Evolutionary conservation across 306 rosid species (phyloP).

Genomic region (Cercis canadensis): DNA sequence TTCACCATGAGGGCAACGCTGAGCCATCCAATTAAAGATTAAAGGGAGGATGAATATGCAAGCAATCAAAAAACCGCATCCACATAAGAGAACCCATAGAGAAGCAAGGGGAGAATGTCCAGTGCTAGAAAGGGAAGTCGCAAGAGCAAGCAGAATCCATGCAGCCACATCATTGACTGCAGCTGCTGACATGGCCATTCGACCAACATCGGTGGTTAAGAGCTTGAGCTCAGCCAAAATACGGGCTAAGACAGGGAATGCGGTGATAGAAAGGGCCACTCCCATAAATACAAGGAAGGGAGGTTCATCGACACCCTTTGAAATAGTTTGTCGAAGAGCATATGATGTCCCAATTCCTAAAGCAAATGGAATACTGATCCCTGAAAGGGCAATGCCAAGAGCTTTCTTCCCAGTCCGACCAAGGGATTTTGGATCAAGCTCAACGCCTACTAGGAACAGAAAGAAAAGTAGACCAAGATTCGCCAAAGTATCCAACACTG

Average conservation of each 20-base stretch:
- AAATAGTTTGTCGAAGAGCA: constrained; percentile 53
- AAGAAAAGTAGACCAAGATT: constrained; percentile 78
- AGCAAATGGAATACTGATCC: constrained; percentile 64
- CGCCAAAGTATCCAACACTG: constrained; percentile 70
- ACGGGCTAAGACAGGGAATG: constrained; percentile 80
- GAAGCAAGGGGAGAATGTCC: constrained; percentile 51
- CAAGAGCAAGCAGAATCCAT: constrained; percentile 80
- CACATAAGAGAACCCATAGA: constrained; percentile 65
- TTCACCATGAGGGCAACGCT: constrained; percentile 61
- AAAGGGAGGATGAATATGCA: constrained; percentile 39
- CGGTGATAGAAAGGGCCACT: constrained; percentile 76
- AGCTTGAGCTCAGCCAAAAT: constrained; percentile 77
- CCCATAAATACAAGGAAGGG: constrained; percentile 78
- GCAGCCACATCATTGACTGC: constrained; percentile 83
- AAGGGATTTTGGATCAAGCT: constrained; percentile 57
- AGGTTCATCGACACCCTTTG: constrained; percentile 51
- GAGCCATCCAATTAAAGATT: constrained; percentile 55
- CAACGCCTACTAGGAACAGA: constrained; percentile 66
- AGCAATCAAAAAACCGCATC: constrained; percentile 40
- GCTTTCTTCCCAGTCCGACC: constrained; percentile 66
- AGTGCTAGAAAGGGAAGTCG: constrained; percentile 60
- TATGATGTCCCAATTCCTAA: constrained; percentile 74
- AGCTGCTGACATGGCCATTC: constrained; percentile 81
- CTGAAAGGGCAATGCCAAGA: constrained; percentile 61
- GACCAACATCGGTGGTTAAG: constrained; percentile 64